Conservation (phyloP, 306 rosid species). For the Trichosanthes cucumerina region DNA sequence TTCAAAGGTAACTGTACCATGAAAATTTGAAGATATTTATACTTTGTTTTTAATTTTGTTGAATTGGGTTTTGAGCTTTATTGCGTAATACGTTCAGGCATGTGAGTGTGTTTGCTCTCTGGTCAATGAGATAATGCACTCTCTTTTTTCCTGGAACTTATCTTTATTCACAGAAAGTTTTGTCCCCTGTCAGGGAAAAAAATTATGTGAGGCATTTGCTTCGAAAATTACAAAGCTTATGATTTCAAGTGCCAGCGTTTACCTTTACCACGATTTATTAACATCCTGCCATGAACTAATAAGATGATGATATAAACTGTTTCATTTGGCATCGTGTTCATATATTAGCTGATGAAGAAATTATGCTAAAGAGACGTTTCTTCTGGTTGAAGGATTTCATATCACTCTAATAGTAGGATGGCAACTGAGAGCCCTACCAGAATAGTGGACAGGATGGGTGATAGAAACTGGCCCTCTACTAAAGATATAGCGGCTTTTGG, state of each 20-base stretch:
- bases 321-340: neutral
- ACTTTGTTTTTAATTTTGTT: neutral
- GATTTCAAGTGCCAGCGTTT: neutral
- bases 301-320: neutral
- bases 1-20: neutral
- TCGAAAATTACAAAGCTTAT: neutral
- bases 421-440: conserved; percentile 44
- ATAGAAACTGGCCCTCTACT: conserved; percentile 31
- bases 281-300: neutral
- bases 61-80: neutral
- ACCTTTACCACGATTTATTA: neutral
- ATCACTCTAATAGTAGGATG: conserved; percentile 20
- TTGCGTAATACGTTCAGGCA: neutral
- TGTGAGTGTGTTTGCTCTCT: neutral
- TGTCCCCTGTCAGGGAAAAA: neutral
- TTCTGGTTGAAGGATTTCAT: neutral
- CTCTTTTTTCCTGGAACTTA: neutral
- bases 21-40: neutral
- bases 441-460: conserved; percentile 38
- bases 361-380: neutral
- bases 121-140: neutral
- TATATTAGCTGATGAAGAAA: neutral
- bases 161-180: neutral
- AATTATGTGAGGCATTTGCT: neutral
- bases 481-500: conserved; percentile 29